Conservation (phyloP, 164 flowering plant genomes). For the Liquidambar formosana region DNA sequence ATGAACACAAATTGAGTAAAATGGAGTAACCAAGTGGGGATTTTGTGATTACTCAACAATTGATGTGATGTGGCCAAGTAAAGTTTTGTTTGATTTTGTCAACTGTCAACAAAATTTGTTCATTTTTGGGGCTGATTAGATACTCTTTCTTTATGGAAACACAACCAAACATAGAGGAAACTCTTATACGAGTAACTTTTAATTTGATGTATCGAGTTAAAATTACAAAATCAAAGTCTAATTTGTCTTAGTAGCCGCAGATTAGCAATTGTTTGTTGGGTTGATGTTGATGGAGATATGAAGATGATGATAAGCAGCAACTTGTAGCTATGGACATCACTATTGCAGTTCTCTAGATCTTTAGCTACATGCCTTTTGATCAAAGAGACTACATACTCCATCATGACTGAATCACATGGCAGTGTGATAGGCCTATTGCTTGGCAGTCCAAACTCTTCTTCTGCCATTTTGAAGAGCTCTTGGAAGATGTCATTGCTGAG, state of each 20-base stretch:
- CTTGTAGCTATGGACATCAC: neutral
- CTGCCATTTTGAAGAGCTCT: slow-evolving; percentile 3
- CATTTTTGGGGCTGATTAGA: no score
- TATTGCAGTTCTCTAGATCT: slow-evolving; percentile 1
- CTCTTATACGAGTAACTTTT: neutral
- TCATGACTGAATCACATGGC: slow-evolving; percentile 7
- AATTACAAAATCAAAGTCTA: neutral
- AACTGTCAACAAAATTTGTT: no score
- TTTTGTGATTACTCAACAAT: no score
- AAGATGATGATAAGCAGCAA: neutral
- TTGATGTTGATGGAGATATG: neutral
- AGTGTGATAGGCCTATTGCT: slow-evolving; percentile 1
- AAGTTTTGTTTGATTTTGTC: no score
- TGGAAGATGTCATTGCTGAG: neutral
- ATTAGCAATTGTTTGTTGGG: neutral
- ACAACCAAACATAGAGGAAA: neutral
- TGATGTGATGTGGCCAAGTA: no score
- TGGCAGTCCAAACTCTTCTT: slow-evolving; percentile 10
- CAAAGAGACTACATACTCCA: neutral
- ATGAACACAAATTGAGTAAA: no score
- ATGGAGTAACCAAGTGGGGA: no score
- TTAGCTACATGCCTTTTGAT: neutral
- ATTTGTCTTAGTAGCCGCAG: neutral
- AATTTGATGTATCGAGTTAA: neutral
- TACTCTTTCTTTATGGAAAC: no score